These are phyloP conservation scores for Turnera subulata DNA, from an alignment of 345 rosid genomes.

Conservation along the genomic window DNA sequence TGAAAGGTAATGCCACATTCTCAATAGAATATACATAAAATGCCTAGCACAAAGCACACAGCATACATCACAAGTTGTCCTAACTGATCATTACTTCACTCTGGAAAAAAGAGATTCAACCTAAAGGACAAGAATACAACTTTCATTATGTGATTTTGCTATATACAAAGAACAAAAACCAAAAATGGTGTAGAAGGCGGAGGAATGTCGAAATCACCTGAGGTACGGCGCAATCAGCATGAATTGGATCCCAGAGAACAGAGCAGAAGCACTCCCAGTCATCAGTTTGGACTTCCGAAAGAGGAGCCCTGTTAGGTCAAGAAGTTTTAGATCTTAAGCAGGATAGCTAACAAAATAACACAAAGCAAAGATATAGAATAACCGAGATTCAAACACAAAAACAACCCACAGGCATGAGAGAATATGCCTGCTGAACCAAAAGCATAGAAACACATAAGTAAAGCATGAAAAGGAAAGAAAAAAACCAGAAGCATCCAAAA, in stretches of 20 bases:
- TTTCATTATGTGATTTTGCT: background rate
- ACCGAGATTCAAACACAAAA: background rate
- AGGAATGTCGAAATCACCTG: conserved; percentile 49
- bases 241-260: conserved; percentile 79
- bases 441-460: background rate
- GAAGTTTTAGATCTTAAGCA: conserved; percentile 2
- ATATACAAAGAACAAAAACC: background rate
- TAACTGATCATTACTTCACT: too few species aligned
- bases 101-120: too few species aligned
- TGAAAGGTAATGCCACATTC: too few species aligned
- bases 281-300: conserved; percentile 80
- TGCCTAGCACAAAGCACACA: too few species aligned
- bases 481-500: background rate
- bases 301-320: conserved; percentile 72
- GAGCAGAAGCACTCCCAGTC: conserved; percentile 91
- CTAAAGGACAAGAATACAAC: too few species aligned
- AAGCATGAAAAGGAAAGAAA: background rate
- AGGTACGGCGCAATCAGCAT: conserved; percentile 85
- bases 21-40: too few species aligned
- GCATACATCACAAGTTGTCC: too few species aligned
- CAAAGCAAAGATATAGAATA: background rate
- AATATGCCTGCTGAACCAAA: background rate
- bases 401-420: background rate
- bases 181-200: background rate
- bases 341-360: conserved; percentile 3